phyloP scores from a whole-genome alignment of 2,329 filamentous ascomycete species.

The Metarhizium anisopliae region DNA sequence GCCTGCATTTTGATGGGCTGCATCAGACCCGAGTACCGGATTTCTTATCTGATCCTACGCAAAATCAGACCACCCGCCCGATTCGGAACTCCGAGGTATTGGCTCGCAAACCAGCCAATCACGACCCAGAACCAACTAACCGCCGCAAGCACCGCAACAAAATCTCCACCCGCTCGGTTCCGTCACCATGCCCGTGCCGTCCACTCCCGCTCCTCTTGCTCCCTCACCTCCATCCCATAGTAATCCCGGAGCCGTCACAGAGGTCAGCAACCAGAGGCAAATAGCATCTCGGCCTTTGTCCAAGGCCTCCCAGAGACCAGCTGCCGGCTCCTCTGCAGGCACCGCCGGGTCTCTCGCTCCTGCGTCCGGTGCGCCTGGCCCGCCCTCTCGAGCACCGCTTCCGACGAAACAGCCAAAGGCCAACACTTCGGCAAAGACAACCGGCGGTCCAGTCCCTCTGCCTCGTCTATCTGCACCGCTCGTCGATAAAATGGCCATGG shows the following conservation, averaged over 20 bases:
- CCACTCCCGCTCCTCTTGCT: slow-evolving; percentile 11
- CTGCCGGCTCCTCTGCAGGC: slow-evolving; percentile 11
- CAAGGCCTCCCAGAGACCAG: neutral
- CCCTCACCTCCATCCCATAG: slow-evolving; percentile 10
- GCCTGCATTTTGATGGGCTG: neutral
- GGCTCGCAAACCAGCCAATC: slow-evolving; percentile 6
- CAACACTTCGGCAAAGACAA: slow-evolving; percentile 15
- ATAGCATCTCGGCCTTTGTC: neutral
- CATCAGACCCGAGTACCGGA: neutral
- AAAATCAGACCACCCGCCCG: slow-evolving; percentile 1
- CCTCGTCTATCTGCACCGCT: slow-evolving; percentile 25
- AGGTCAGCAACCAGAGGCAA: neutral
- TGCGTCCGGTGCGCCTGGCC: slow-evolving; percentile 10
- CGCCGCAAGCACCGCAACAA: slow-evolving; percentile 6
- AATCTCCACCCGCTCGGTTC: slow-evolving; percentile 6
- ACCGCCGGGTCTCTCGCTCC: neutral
- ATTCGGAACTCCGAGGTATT: slow-evolving; percentile 19
- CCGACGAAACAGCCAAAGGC: slow-evolving; percentile 11
- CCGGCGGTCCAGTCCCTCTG: slow-evolving; percentile 14
- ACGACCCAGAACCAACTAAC: neutral
- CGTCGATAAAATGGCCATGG: slow-evolving; percentile 38
- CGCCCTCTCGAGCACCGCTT: slow-evolving; percentile 15
- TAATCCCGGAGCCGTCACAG: neutral
- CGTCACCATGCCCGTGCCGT: slow-evolving; percentile 15
- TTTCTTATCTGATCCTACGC: slow-evolving; percentile 7